Percentiles rank a stretch among this genome's conserved stretches.
phyloP scores from a whole-genome alignment of 352 stramenopile species.

The Globisporangium alternatum region DNA sequence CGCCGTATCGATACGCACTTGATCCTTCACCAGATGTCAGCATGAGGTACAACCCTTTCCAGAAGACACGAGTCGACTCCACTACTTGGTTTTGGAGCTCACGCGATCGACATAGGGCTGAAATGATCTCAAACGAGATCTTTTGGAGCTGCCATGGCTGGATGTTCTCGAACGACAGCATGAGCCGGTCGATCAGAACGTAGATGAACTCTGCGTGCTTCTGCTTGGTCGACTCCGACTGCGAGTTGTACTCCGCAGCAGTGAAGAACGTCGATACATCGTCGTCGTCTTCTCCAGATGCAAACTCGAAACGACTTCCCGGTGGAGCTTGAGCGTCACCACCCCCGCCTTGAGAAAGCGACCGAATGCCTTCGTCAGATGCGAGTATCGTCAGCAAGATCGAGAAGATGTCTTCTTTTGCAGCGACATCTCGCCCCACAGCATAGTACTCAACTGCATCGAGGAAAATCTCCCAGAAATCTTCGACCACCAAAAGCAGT shows the following conservation, averaged over 20 bases:
- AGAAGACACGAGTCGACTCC: slow-evolving; percentile 63
- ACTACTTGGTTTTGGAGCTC: slow-evolving; percentile 68
- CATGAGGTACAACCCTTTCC: slow-evolving; percentile 77
- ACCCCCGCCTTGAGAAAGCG: slow-evolving; percentile 24
- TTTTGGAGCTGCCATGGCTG: slow-evolving; percentile 79
- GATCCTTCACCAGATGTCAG: slow-evolving; percentile 61
- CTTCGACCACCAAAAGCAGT: slow-evolving; percentile 38
- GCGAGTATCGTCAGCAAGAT: slow-evolving; percentile 48
- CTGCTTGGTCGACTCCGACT: slow-evolving; percentile 27
- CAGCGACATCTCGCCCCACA: slow-evolving; percentile 32
- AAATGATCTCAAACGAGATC: slow-evolving; percentile 71
- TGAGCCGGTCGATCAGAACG: slow-evolving; percentile 58
- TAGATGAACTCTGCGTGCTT: slow-evolving; percentile 50
- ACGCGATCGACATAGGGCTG: slow-evolving; percentile 51
- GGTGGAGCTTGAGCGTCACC: slow-evolving; percentile 6
- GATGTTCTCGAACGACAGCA: slow-evolving; percentile 70
- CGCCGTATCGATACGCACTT: slow-evolving; percentile 33
- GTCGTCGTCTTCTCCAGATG: slow-evolving; percentile 33
- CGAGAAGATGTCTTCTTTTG: slow-evolving; percentile 52
- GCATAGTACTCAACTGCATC: slow-evolving; percentile 45
- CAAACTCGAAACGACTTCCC: slow-evolving; percentile 37
- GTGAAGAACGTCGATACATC: slow-evolving; percentile 54
- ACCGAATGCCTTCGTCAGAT: slow-evolving; percentile 47
- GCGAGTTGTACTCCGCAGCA: slow-evolving; percentile 45
- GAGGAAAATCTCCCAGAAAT: slow-evolving; percentile 45